Conservation (phyloP, 1,139 yeast genomes). For the Nakaseomyces kungkrabaensis region DNA sequence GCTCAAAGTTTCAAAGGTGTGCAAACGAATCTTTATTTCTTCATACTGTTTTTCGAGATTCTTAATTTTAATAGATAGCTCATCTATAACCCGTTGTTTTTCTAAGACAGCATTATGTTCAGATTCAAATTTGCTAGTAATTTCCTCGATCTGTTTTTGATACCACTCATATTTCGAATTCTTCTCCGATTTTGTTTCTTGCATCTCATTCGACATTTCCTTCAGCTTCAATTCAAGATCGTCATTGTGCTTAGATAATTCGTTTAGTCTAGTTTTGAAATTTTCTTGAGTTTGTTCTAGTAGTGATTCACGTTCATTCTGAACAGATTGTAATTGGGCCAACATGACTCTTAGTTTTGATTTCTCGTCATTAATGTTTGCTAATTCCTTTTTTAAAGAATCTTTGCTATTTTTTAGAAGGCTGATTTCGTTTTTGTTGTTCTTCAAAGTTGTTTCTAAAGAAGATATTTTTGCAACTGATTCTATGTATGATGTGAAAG, state of each 20-base stretch:
- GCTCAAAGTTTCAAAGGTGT: slow-evolving; percentile 23
- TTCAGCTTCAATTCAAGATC: slow-evolving; percentile 44
- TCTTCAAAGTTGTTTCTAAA: slow-evolving; percentile 35
- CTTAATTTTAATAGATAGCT: slow-evolving; percentile 27
- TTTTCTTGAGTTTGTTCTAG: slow-evolving; percentile 43
- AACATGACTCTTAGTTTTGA: slow-evolving; percentile 49
- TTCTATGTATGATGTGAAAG: not conserved
- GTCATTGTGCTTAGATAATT: slow-evolving; percentile 36
- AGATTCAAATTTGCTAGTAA: not conserved
- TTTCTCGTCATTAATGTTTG: slow-evolving; percentile 49
- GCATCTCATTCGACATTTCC: slow-evolving; percentile 35
- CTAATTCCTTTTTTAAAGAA: slow-evolving; percentile 47
- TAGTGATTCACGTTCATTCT: slow-evolving; percentile 52
- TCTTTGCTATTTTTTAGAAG: slow-evolving; percentile 42
- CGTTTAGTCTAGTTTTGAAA: slow-evolving; percentile 17
- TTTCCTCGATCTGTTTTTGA: slow-evolving; percentile 55
- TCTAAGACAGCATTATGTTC: slow-evolving; percentile 1
- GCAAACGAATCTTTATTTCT: slow-evolving; percentile 32
- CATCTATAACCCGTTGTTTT: slow-evolving; percentile 28
- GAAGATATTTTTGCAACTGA: not conserved
- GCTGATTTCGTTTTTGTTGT: slow-evolving; percentile 46
- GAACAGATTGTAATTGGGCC: slow-evolving; percentile 50
- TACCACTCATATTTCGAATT: slow-evolving; percentile 53
- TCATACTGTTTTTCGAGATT: slow-evolving; percentile 31
- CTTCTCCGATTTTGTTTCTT: slow-evolving; percentile 31